phyloP scores from a whole-genome alignment of 2,329 filamentous ascomycete genomes.

The Hortaea sp. region DNA sequence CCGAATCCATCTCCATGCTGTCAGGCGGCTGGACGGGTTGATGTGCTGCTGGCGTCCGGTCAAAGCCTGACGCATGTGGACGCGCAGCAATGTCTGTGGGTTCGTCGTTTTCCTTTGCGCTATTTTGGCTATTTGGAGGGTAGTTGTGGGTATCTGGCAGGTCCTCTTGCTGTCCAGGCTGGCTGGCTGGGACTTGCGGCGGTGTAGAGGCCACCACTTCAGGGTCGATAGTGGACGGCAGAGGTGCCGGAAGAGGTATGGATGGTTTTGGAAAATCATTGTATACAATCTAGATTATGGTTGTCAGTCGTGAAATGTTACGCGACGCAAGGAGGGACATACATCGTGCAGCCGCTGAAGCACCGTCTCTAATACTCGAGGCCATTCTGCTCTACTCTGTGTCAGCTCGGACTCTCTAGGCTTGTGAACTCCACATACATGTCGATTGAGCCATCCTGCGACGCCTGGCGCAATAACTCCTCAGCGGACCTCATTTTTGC shows the following conservation, averaged over 20 bases:
- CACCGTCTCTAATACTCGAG: conserved; percentile 53
- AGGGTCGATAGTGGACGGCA: conserved; percentile 29
- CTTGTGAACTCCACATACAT: conserved; percentile 34
- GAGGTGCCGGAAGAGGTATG: conserved; percentile 40
- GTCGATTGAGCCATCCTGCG: conserved; percentile 49
- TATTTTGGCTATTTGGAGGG: conserved; percentile 38
- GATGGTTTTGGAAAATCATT: conserved; percentile 65
- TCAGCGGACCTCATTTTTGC: conserved; percentile 29
- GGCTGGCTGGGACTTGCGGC: conserved; percentile 19
- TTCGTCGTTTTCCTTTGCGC: conserved; percentile 58
- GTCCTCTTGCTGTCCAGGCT: conserved; percentile 7
- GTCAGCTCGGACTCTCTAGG: conserved; percentile 9
- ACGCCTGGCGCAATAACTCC: conserved; percentile 44
- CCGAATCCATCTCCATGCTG: conserved; percentile 27
- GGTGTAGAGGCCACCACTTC: conserved; percentile 23
- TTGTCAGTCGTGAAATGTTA: conserved; percentile 4
- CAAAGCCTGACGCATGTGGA: conserved; percentile 34
- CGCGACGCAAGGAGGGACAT: conserved; percentile 4
- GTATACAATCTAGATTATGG: conserved; percentile 53
- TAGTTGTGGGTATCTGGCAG: conserved; percentile 12
- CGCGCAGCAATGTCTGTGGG: conserved; percentile 30
- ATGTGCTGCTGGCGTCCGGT: conserved; percentile 16
- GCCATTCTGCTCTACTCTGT: conserved; percentile 55
- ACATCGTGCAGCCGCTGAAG: conserved; percentile 60
- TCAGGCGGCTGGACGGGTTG: conserved; percentile 28